Conservation (phyloP, 176 grass and related monocot genomes). For the Pontederia paniculata region DNA sequence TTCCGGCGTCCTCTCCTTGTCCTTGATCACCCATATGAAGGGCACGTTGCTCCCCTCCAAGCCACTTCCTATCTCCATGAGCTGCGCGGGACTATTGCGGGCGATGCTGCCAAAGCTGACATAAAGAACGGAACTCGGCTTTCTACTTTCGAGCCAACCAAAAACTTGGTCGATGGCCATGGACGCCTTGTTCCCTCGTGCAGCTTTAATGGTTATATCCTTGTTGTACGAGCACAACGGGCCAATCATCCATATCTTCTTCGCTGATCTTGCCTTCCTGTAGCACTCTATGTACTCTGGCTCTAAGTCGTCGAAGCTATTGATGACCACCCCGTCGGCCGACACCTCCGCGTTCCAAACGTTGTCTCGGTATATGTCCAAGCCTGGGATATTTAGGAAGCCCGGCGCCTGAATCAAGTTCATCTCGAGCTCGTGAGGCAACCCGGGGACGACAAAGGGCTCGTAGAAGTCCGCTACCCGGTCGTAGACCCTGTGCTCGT, state of each 20-base stretch:
- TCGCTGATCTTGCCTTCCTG: neutral
- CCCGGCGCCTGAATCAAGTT: neutral
- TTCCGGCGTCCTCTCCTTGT: neutral
- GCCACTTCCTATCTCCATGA: neutral
- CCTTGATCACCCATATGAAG: slow-evolving; percentile 2
- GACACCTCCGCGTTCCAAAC: neutral
- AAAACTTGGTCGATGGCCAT: neutral
- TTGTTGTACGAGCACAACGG: neutral
- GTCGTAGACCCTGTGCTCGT: neutral
- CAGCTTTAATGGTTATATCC: neutral
- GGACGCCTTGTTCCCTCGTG: neutral
- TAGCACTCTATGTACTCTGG: slow-evolving; percentile 2
- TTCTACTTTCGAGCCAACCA: neutral
- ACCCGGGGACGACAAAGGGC: slow-evolving; percentile 18
- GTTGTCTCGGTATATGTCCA: slow-evolving; percentile 1
- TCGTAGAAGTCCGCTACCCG: slow-evolving; percentile 16
- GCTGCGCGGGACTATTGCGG: neutral
- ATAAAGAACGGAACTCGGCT: neutral
- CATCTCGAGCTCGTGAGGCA: slow-evolving; percentile 23
- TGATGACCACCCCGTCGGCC: slow-evolving; percentile 16
- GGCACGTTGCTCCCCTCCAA: neutral
- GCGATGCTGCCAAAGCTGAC: slow-evolving; percentile 3
- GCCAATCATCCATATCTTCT: slow-evolving; percentile 4
- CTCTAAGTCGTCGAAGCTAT: slow-evolving; percentile 30
- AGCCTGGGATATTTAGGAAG: neutral